Evolutionary conservation across 371 early-diverging fungal genomes (phyloP).

Genomic region (Mortierella sp.): DNA sequence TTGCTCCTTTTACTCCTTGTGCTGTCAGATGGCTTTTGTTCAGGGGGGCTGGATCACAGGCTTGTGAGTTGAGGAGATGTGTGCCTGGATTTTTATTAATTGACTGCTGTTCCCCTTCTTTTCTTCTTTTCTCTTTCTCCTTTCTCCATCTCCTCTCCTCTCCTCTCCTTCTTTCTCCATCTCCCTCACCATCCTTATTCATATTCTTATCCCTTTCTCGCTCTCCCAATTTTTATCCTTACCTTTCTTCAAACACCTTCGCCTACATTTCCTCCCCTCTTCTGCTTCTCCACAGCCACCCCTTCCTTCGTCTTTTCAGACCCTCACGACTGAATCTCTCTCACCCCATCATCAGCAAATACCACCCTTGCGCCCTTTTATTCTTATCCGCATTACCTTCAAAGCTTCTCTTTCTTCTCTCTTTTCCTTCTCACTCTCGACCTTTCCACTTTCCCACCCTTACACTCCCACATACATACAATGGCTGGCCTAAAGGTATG

Average conservation of each 20-base stretch:
- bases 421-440: too few relatives aligned
- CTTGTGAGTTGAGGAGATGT: not conserved
- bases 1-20: not conserved
- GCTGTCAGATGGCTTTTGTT: not conserved
- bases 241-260: not conserved
- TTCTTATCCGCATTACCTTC: not conserved
- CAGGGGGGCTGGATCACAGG: constrained; percentile 7
- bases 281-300: not conserved
- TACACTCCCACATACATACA: not conserved
- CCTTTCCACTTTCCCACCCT: not conserved
- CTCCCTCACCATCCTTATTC: not conserved
- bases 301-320: not conserved
- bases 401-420: not conserved
- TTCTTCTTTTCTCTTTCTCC: not conserved
- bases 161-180: not conserved
- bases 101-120: not conserved
- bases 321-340: not conserved
- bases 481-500: constrained; percentile 27
- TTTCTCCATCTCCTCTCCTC: not conserved
- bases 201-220: not conserved
- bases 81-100: not conserved
- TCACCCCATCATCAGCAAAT: not conserved
- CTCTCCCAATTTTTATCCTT: not conserved
- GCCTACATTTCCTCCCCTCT: not conserved
- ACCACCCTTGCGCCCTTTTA: not conserved